These are phyloP conservation scores for Setomelanomma holmii DNA, from an alignment of 2,329 filamentous ascomycete genomes.

Conservation along the genomic window DNA sequence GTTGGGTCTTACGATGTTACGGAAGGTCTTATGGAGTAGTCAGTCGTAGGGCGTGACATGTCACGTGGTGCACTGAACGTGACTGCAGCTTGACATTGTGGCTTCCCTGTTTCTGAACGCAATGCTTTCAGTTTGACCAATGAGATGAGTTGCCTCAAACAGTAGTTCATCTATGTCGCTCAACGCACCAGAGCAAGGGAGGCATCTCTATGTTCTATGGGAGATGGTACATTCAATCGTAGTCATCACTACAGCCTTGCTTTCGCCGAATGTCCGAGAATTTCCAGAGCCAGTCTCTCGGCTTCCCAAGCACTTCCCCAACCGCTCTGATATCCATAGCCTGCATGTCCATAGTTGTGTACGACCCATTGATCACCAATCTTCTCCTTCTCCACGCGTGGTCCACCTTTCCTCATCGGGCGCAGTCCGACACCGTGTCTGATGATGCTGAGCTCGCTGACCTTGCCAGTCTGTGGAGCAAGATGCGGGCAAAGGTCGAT, in stretches of 20 bases:
- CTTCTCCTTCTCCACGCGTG: conserved; percentile 76
- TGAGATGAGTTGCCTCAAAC: too few species aligned
- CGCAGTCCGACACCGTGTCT: conserved; percentile 83
- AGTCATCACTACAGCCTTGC: neutral
- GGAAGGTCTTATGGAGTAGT: too few species aligned
- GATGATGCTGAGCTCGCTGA: conserved; percentile 74
- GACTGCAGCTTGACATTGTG: neutral
- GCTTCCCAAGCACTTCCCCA: conserved; percentile 54
- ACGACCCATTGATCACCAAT: conserved; percentile 71
- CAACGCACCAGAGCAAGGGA: too few species aligned
- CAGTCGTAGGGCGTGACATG: neutral
- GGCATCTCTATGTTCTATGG: too few species aligned
- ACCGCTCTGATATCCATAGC: conserved; percentile 71
- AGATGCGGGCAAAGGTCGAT: conserved; percentile 70
- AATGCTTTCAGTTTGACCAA: neutral
- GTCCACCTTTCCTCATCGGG: conserved; percentile 75
- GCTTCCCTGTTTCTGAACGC: neutral
- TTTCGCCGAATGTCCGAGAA: neutral
- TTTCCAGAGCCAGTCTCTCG: conserved; percentile 46
- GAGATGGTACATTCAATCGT: neutral
- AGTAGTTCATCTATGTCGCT: too few species aligned
- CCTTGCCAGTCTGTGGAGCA: conserved; percentile 66
- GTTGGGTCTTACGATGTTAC: neutral
- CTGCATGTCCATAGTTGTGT: conserved; percentile 81
- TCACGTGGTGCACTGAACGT: neutral